These are phyloP conservation scores for Penicillium parvum DNA, from an alignment of 495 filamentous ascomycete genomes.

Conservation along the genomic window DNA sequence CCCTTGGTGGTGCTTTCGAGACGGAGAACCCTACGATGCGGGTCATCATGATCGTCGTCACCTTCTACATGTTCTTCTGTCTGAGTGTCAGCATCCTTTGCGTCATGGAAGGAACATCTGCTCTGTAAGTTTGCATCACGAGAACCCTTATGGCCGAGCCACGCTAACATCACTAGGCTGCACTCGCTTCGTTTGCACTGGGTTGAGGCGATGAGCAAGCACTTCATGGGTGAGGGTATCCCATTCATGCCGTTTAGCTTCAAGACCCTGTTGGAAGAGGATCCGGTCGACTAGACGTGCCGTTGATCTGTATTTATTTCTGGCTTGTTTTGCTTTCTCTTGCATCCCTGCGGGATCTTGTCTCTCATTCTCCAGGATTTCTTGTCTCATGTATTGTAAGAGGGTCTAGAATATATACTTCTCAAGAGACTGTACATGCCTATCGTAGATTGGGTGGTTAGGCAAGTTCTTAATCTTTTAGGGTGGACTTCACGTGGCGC, in stretches of 20 bases:
- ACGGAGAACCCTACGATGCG: slow-evolving; percentile 59
- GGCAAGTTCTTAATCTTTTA: background rate
- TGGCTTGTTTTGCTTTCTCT: slow-evolving; percentile 12
- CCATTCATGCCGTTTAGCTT: slow-evolving; percentile 93
- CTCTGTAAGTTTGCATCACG: slow-evolving; percentile 38
- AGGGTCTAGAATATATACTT: slow-evolving; percentile 17
- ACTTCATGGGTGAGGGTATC: slow-evolving; percentile 93
- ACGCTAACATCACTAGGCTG: slow-evolving; percentile 44
- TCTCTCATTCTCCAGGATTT: slow-evolving; percentile 14
- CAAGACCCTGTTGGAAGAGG: slow-evolving; percentile 80
- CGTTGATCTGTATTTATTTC: slow-evolving; percentile 10
- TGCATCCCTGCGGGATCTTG: slow-evolving; percentile 15
- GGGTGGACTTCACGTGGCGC: background rate
- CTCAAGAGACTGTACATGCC: background rate
- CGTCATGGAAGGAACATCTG: slow-evolving; percentile 82
- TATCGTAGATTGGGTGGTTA: too few relatives aligned
- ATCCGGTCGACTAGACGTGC: slow-evolving; percentile 50
- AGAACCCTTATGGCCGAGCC: background rate
- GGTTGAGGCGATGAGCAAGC: slow-evolving; percentile 99
- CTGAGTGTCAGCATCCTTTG: slow-evolving; percentile 72
- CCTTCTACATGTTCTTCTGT: slow-evolving; percentile 84
- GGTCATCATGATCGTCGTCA: slow-evolving; percentile 70
- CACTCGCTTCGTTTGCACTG: slow-evolving; percentile 94
- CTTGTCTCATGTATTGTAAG: slow-evolving; percentile 17
- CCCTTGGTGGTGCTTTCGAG: slow-evolving; percentile 67